These are phyloP conservation scores for Aureobasidium sp. DNA, from an alignment of 2,329 filamentous ascomycete genomes.

Conservation along the genomic window DNA sequence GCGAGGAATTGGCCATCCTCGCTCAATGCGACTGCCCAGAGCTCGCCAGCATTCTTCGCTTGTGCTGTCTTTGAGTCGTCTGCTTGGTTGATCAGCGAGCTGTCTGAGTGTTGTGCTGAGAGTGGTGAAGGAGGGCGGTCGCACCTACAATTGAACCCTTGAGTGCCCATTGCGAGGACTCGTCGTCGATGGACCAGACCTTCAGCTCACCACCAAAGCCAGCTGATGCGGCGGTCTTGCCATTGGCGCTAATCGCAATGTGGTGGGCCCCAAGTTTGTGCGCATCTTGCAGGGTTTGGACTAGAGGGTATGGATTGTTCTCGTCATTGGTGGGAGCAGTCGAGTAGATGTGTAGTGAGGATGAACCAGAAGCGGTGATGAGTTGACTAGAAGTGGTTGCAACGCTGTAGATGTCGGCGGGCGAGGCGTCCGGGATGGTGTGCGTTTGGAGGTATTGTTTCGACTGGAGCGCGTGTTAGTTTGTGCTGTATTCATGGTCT, in stretches of 20 bases:
- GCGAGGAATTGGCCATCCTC: slow-evolving; percentile 77
- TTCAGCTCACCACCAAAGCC: slow-evolving; percentile 88
- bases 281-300: slow-evolving; percentile 69
- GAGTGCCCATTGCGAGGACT: slow-evolving; percentile 44
- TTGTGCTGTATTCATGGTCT: not conserved
- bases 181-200: slow-evolving; percentile 59
- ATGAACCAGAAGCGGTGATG: slow-evolving; percentile 78
- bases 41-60: slow-evolving; percentile 51
- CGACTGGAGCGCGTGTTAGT: slow-evolving; percentile 51
- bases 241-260: slow-evolving; percentile 62
- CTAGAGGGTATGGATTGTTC: slow-evolving; percentile 56
- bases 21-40: slow-evolving; percentile 84
- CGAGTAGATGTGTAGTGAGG: slow-evolving; percentile 72
- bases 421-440: slow-evolving; percentile 63
- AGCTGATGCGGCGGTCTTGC: slow-evolving; percentile 67
- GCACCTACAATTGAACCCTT: slow-evolving; percentile 41
- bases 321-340: slow-evolving; percentile 36
- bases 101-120: not conserved
- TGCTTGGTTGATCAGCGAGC: slow-evolving; percentile 16
- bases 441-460: slow-evolving; percentile 97
- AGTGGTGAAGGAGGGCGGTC: slow-evolving; percentile 17
- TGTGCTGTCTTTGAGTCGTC: slow-evolving; percentile 43
- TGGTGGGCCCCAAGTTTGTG: slow-evolving; percentile 92
- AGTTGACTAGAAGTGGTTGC: slow-evolving; percentile 41
- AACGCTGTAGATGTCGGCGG: slow-evolving; percentile 31